These are phyloP conservation scores for Cladosporium sp. DNA, from an alignment of 2,329 filamentous ascomycete species.

Conservation along the genomic window DNA sequence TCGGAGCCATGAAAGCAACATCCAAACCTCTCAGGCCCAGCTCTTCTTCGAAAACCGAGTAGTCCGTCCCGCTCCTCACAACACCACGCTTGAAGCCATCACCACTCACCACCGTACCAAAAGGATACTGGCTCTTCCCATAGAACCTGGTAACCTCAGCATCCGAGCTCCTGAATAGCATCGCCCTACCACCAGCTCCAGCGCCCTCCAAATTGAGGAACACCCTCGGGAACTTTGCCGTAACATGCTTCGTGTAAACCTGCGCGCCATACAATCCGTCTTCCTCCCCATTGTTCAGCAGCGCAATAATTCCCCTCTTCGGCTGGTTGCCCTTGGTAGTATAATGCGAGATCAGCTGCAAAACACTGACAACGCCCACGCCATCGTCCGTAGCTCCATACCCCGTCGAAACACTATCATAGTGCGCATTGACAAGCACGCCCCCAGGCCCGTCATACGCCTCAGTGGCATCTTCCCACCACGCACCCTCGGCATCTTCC, in stretches of 20 bases:
- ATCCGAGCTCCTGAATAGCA: conserved; percentile 85
- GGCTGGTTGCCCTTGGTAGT: conserved; percentile 68
- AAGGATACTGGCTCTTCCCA: conserved; percentile 69
- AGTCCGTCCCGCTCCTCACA: conserved; percentile 86
- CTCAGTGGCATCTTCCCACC: conserved; percentile 60
- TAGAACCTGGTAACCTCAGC: conserved; percentile 82
- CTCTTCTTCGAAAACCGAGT: conserved; percentile 74
- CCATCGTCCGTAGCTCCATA: conserved; percentile 95
- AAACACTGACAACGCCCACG: conserved; percentile 79
- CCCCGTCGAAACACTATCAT: conserved; percentile 88
- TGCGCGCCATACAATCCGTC: conserved; percentile 85
- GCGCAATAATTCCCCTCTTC: conserved; percentile 74
- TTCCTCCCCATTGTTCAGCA: conserved; percentile 96
- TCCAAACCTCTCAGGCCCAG: conserved; percentile 86
- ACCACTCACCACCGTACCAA: conserved; percentile 76
- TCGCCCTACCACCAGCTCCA: conserved; percentile 84
- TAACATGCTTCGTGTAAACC: conserved; percentile 79
- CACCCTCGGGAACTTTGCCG: conserved; percentile 76
- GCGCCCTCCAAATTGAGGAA: conserved; percentile 96
- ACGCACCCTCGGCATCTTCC: conserved; percentile 68
- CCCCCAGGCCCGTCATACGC: conserved; percentile 58
- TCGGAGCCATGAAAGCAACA: conserved; percentile 84
- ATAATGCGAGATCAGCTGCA: conserved; percentile 87
- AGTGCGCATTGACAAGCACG: conserved; percentile 92
- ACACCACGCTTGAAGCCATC: conserved; percentile 81